Evolutionary conservation across 768 basidiomycete genomes (phyloP).

Genomic region (Thelephora ganbajun): DNA sequence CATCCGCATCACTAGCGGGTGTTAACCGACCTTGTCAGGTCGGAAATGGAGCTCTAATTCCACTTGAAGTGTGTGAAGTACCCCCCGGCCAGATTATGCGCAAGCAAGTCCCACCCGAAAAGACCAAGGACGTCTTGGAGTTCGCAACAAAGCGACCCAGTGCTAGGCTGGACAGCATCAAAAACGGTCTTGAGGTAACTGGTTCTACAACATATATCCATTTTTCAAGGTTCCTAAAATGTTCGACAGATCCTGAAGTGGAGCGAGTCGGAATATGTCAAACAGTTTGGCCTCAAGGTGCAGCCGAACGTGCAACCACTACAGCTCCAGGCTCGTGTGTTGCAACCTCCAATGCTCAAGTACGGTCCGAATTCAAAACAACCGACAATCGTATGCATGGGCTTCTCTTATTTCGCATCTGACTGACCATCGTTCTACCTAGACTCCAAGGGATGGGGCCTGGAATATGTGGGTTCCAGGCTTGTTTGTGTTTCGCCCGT

Average conservation of each 20-base stretch:
- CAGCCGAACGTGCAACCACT: conserved; percentile 33
- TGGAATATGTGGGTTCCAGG: conserved; percentile 60
- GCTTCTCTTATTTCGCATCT: background rate
- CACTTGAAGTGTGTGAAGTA: conserved; percentile 54
- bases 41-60: conserved; percentile 45
- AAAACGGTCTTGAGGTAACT: conserved; percentile 35
- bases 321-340: conserved; percentile 43
- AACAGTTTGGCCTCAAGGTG: conserved; percentile 58
- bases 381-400: conserved; percentile 36
- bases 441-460: conserved; percentile 51
- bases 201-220: conserved; percentile 29
- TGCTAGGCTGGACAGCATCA: conserved; percentile 42
- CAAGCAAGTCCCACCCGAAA: conserved; percentile 56
- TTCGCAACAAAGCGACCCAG: conserved; percentile 55
- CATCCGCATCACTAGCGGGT: background rate
- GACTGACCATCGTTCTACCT: background rate
- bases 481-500: background rate
- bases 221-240: conserved; percentile 20
- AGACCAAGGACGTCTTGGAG: conserved; percentile 43
- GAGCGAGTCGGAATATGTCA: conserved; percentile 62
- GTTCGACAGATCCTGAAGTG: conserved; percentile 27
- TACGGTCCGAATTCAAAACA: conserved; percentile 49
- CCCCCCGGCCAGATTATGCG: conserved; percentile 55
- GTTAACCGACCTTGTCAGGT: conserved; percentile 25
- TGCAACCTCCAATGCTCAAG: conserved; percentile 48